phyloP scores from a whole-genome alignment of 768 basidiomycete species.

The Pisolithus tinctorius region DNA sequence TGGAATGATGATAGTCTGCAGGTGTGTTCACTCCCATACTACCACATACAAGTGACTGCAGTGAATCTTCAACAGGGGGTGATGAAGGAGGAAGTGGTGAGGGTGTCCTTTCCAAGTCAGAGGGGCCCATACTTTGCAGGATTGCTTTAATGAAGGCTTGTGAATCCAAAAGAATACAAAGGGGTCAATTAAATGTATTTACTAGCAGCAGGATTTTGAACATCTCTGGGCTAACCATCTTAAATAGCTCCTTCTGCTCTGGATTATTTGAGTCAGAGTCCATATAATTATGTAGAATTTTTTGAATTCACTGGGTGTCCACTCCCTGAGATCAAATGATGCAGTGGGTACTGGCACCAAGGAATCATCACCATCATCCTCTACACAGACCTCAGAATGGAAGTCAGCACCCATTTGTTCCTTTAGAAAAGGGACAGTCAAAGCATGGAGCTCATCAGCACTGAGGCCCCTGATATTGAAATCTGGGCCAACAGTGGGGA shows the following conservation, averaged over 20 bases:
- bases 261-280: neutral
- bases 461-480: neutral
- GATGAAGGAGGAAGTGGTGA: too few species aligned
- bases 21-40: too few species aligned
- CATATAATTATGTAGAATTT: neutral
- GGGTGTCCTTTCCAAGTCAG: too few species aligned
- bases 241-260: neutral
- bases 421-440: neutral
- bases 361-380: neutral
- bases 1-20: too few species aligned
- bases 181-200: too few species aligned
- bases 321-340: neutral
- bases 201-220: neutral
- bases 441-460: neutral
- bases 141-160: too few species aligned
- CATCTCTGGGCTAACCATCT: neutral
- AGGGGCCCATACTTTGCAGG: too few species aligned
- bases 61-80: too few species aligned
- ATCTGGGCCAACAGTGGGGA: neutral
- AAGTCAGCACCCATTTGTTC: too few species aligned
- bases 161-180: too few species aligned
- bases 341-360: neutral
- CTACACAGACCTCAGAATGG: neutral
- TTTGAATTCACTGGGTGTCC: neutral
- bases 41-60: too few species aligned